Conservation (phyloP, 1,284 basidiomycete species). For the Violaceomyces palustris region DNA sequence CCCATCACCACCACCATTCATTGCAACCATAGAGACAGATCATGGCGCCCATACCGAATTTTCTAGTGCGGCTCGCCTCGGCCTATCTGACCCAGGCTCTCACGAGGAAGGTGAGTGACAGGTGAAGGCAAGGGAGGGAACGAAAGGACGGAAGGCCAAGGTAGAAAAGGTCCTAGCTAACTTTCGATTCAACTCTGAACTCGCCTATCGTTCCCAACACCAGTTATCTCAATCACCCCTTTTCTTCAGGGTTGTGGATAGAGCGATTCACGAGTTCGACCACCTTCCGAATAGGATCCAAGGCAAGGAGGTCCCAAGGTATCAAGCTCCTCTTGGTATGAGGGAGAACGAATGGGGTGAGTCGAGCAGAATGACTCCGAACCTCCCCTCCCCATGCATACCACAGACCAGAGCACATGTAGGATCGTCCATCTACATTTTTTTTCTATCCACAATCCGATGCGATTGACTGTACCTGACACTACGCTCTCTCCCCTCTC, state of each 20-base stretch:
- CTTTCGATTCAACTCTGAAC: neutral
- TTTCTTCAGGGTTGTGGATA: constrained; percentile 36
- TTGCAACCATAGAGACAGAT: neutral
- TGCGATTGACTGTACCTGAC: neutral
- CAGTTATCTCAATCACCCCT: constrained; percentile 28
- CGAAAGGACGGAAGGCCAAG: too few species aligned
- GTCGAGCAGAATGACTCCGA: neutral
- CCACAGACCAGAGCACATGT: neutral
- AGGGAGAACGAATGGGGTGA: constrained; percentile 33
- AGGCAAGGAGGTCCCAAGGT: constrained; percentile 29
- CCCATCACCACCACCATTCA: neutral
- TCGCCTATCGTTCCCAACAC: neutral
- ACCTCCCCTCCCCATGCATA: neutral
- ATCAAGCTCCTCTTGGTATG: constrained; percentile 30
- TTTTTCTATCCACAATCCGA: neutral
- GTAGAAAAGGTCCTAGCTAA: too few species aligned
- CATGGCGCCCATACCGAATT: constrained; percentile 37
- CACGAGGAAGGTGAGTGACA: constrained; percentile 28
- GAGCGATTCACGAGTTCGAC: constrained; percentile 42
- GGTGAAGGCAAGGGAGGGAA: too few species aligned
- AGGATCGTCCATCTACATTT: neutral
- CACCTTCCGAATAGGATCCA: constrained; percentile 36
- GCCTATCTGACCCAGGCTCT: constrained; percentile 31
- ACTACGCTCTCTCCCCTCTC: too few species aligned
- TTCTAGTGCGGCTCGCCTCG: constrained; percentile 33